phyloP scores from a whole-genome alignment of 495 filamentous ascomycete genomes.

The Penicillium salamii region DNA sequence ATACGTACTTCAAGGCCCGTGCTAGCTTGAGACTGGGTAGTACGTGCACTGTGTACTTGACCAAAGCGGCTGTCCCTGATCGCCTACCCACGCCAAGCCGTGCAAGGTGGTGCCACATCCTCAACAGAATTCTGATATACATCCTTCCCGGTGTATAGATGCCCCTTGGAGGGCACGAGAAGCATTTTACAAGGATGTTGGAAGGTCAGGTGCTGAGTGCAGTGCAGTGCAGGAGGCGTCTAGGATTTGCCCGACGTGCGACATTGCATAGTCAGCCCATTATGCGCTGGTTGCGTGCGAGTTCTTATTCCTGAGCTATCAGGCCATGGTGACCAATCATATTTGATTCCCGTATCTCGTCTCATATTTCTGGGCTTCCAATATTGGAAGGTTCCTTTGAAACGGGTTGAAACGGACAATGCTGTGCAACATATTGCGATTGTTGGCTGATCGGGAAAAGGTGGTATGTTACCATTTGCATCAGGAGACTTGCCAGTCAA shows the following conservation, averaged over 20 bases:
- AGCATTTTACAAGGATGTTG: slow-evolving; percentile 1
- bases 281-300: slow-evolving; percentile 9
- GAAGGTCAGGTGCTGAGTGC: slow-evolving; percentile 10
- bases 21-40: neutral
- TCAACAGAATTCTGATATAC: neutral
- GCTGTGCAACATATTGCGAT: neutral
- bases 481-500: neutral
- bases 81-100: slow-evolving; percentile 6
- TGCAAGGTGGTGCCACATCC: slow-evolving; percentile 2
- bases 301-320: slow-evolving; percentile 3
- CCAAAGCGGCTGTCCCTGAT: slow-evolving; percentile 11
- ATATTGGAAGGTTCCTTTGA: neutral
- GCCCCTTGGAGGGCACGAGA: slow-evolving; percentile 1
- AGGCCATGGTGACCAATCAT: neutral
- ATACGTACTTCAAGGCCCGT: neutral
- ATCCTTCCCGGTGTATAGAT: neutral
- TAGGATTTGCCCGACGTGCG: slow-evolving; percentile 10
- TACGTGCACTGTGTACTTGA: neutral
- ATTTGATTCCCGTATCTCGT: neutral
- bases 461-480: neutral
- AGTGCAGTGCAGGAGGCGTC: slow-evolving; percentile 6
- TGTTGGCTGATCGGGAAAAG: neutral
- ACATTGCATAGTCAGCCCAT: slow-evolving; percentile 7
- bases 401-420: slow-evolving; percentile 1
- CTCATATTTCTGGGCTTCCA: neutral